Evolutionary conservation across 2,329 filamentous ascomycete species (phyloP), one percentile per base, ranked within the genome.

Genomic region (Phialophora verrucosa): DNA sequence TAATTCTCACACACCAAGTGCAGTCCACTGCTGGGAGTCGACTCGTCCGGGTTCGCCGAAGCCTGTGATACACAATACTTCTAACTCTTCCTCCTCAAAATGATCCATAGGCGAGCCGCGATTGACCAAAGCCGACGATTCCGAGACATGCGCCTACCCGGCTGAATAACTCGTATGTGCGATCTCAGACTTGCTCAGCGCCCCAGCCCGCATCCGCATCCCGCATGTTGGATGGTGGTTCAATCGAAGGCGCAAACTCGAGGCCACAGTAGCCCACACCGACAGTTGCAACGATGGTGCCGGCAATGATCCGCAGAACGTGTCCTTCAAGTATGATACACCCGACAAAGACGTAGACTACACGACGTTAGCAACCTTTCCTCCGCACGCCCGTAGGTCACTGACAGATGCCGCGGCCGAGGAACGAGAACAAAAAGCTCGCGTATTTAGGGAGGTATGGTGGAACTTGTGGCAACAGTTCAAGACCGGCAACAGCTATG

Each of bases 271-370:
- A 99, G 69, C 78, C 90, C 68, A 97, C 76, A 73, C 95, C 95
- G 70, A 92, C 82, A 60, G 95, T 74, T 59, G 89, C 92, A 72
- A 98, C 85, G 73, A 96, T 84, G 59, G 87, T 85, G 72, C 93
- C 95, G 27, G 92, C 88, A 64, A 96, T 87, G 76, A 89, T 88
- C 76, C 88, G 89, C 74, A 91, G 83, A 75, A 87, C 82, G 69
- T 83, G 76, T 70, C 84, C 80, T 73, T 91, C 88, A 64, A 97
- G 86, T 65, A 97, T 86, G 74, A 98, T 90, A 73, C 88, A 91
- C 72, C 94, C 95, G 75, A 97, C 84, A 80, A 99, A 98, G 80
- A 98, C 87, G 86, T 99, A 99, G 84, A 99, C 93, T 97, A 35
- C 6, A 50, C 59, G 11, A 29, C 31, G 42, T 71, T 60, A 73